These are phyloP conservation scores for Saturnispora hagleri DNA, from an alignment of 805 yeast species.

Conservation along the genomic window DNA sequence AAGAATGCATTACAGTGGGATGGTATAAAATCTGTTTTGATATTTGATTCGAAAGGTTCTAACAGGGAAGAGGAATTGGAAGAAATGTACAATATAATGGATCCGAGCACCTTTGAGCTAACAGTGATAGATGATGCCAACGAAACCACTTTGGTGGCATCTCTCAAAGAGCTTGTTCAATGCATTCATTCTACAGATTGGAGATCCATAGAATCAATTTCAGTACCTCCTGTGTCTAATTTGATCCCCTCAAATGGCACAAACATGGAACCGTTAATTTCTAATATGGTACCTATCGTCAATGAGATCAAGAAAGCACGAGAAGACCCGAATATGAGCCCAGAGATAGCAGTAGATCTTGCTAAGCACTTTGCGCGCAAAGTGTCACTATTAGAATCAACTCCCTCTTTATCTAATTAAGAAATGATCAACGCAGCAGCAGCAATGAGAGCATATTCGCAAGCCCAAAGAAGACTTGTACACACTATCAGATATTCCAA, in stretches of 20 bases:
- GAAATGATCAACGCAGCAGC: not conserved
- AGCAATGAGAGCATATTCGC: constrained; percentile 4
- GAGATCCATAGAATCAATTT: not conserved
- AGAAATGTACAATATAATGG: not conserved
- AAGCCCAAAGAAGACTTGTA: constrained; percentile 16
- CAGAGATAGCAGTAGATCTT: not conserved
- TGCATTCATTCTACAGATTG: not conserved
- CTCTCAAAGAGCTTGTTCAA: not conserved
- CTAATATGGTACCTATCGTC: not conserved
- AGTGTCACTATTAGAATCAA: not conserved
- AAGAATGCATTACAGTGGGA: constrained; percentile 4
- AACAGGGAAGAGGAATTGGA: not conserved
- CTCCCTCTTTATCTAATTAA: not conserved
- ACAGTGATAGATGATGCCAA: not conserved
- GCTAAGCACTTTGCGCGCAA: constrained; percentile 5
- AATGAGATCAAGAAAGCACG: constrained; percentile 1
- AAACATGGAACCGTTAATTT: not conserved
- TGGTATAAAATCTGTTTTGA: not conserved
- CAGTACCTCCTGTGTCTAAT: not conserved
- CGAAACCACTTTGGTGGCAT: not conserved
- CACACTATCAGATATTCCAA: constrained; percentile 16
- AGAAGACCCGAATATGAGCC: not conserved
- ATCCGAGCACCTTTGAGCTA: not conserved
- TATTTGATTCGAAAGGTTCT: not conserved
- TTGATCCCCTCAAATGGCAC: not conserved